Percentiles rank a stretch among this genome's conserved stretches.
phyloP scores from a whole-genome alignment of 441 rosid genomes.

The Syzygium syzygioides region DNA sequence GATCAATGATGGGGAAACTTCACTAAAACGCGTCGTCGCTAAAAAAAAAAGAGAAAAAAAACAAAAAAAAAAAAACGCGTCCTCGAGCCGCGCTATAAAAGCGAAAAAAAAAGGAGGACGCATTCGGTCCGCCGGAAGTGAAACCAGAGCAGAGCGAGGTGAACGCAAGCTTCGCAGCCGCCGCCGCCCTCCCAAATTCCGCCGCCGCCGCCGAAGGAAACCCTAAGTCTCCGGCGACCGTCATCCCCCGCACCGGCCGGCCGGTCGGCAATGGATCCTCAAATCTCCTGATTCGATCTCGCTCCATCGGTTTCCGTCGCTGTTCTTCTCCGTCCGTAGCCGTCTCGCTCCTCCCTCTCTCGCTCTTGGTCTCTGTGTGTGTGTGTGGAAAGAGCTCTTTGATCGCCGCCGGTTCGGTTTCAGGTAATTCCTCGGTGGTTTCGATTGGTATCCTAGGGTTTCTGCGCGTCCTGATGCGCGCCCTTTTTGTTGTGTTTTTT shows the following conservation, averaged over 20 bases:
- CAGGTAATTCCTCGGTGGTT: neutral
- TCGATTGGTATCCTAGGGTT: neutral
- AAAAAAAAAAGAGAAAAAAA: accelerated
- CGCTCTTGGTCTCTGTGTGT: neutral
- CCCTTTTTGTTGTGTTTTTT: neutral
- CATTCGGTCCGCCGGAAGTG: neutral
- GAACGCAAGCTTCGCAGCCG: neutral
- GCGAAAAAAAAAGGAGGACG: neutral
- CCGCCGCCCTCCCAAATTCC: neutral
- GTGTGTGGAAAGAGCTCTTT: neutral
- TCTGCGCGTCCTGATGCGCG: neutral
- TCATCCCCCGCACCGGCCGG: neutral
- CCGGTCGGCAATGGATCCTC: neutral
- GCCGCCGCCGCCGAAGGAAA: neutral
- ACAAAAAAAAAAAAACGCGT: neutral
- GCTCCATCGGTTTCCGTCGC: neutral
- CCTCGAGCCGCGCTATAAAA: neutral
- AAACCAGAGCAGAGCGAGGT: neutral
- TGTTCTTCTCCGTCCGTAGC: neutral
- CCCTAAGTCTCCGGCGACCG: neutral
- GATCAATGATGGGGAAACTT: neutral
- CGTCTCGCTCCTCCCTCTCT: neutral
- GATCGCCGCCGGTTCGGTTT: neutral
- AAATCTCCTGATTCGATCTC: neutral
- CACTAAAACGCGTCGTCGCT: neutral